Evolutionary conservation across 2,329 filamentous ascomycete species (phyloP).

Genomic region (Penicillium frequentans): DNA sequence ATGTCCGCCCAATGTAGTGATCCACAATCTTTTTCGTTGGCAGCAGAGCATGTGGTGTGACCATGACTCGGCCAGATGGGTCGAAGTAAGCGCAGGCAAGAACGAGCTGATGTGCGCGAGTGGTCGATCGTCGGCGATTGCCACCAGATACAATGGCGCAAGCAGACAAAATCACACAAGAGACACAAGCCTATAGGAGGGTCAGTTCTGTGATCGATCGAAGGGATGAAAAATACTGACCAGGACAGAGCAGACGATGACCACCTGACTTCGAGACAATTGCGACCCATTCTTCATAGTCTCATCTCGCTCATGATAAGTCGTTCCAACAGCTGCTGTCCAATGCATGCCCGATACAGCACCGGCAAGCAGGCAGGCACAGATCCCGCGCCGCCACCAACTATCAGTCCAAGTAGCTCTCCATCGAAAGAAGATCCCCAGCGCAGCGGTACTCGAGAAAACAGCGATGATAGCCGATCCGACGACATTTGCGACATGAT

Average conservation of each 20-base stretch:
- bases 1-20: constrained; percentile 66
- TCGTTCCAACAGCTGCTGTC: constrained; percentile 71
- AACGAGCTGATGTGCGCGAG: constrained; percentile 62
- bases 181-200: constrained; percentile 56
- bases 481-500: constrained; percentile 60
- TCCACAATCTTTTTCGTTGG: constrained; percentile 70
- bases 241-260: constrained; percentile 71
- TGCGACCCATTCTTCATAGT: constrained; percentile 40
- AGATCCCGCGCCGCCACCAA: constrained; percentile 72
- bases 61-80: constrained; percentile 45
- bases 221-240: constrained; percentile 45
- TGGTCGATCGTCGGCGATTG: constrained; percentile 55
- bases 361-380: constrained; percentile 66
- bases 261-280: constrained; percentile 62
- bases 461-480: constrained; percentile 72
- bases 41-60: constrained; percentile 45
- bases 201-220: not conserved
- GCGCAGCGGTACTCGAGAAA: constrained; percentile 66
- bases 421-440: constrained; percentile 76
- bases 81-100: constrained; percentile 48
- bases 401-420: constrained; percentile 73
- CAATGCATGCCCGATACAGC: constrained; percentile 88
- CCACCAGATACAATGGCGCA: constrained; percentile 57
- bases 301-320: constrained; percentile 59
- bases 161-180: constrained; percentile 60